Evolutionary conservation across 345 rosid genomes (phyloP), one percentile per base, ranked within the genome.

Genomic region (Gossypium sturtianum): DNA sequence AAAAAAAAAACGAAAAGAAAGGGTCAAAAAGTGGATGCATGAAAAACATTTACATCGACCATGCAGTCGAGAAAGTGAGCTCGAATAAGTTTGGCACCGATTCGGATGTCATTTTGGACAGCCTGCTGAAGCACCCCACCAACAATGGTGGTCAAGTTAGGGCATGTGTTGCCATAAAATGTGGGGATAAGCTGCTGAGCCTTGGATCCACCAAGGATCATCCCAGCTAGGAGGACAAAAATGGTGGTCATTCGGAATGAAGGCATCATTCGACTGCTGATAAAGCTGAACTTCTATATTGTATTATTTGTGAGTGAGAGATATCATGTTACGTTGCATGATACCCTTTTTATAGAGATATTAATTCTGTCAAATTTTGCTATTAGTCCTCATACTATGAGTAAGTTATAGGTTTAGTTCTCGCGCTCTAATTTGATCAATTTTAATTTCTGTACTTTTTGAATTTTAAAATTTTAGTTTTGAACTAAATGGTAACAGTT

Each of bases 11-110:
- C n/a, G 8, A 15, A 23, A 23, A 23, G 23, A 23, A 2, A 0
- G 9, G 41, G 43, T 38, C 12, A 9, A 15, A 16, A 49, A 25
- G 29, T 47, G 45, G 20, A 51, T 19, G 73, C 38, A 34, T 34
- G 38, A 29, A 38, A 12, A 38, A 48, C 13, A 48, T 58, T 76
- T 74, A 80, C 86, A 12, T 80, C 34, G 19, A 83, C 86, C 41
- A 83, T 78, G 73, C 86, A 83, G 51, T 80, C 86, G 9, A 78
- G 84, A 20, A 83, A 78, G 29, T 78, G 80, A 48, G 79, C 67
- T 3, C 82, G 83, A 15, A 78, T 16, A 51, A 82, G 27, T 59
- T 52, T 76, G 43, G 85, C 76, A 2, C 78, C 78, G 23, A 74
- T 11, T 4, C 82, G 71, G 25, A 47, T 12, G 43, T 82, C 78